Conservation (phyloP, 1,284 basidiomycete genomes). For the Ceratobasidium sp. region DNA sequence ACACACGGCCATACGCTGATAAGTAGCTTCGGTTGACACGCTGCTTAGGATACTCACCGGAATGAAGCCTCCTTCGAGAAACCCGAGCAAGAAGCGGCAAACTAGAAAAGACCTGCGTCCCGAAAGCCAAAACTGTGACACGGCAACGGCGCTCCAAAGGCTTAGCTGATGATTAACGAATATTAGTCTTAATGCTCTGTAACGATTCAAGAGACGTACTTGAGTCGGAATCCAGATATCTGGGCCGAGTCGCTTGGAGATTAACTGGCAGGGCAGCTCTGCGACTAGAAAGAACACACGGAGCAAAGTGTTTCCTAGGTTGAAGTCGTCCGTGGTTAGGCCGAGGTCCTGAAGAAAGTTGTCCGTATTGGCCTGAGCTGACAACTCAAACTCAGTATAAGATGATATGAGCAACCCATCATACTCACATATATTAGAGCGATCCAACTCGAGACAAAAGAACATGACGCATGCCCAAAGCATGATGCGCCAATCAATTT, state of each 20-base stretch:
- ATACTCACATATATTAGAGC: slow-evolving; percentile 50
- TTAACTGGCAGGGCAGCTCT: slow-evolving; percentile 76
- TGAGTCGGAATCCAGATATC: slow-evolving; percentile 77
- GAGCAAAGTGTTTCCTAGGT: slow-evolving; percentile 73
- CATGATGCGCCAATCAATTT: slow-evolving; percentile 74
- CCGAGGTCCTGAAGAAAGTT: slow-evolving; percentile 74
- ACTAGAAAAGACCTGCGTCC: slow-evolving; percentile 58
- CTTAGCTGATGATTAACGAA: slow-evolving; percentile 55
- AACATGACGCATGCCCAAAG: slow-evolving; percentile 76
- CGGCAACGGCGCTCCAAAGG: slow-evolving; percentile 62
- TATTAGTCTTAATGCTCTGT: neutral
- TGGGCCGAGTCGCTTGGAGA: slow-evolving; percentile 79
- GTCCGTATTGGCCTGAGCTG: slow-evolving; percentile 75
- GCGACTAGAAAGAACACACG: slow-evolving; percentile 71
- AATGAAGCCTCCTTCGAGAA: slow-evolving; percentile 70
- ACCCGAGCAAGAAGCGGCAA: slow-evolving; percentile 57
- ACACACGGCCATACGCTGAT: slow-evolving; percentile 65
- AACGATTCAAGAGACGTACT: neutral
- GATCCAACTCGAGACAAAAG: slow-evolving; percentile 68
- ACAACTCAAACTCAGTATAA: slow-evolving; percentile 56
- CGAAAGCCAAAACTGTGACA: slow-evolving; percentile 75
- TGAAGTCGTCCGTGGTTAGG: slow-evolving; percentile 74
- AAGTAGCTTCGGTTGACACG: slow-evolving; percentile 57
- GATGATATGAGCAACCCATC: neutral
- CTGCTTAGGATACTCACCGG: slow-evolving; percentile 48